A percentile compares a stretch with the other conserved stretches of the same genome.
Evolutionary conservation across 192 early-diverging fungal species (phyloP).

Genomic region (Rhizophagus sp.): DNA sequence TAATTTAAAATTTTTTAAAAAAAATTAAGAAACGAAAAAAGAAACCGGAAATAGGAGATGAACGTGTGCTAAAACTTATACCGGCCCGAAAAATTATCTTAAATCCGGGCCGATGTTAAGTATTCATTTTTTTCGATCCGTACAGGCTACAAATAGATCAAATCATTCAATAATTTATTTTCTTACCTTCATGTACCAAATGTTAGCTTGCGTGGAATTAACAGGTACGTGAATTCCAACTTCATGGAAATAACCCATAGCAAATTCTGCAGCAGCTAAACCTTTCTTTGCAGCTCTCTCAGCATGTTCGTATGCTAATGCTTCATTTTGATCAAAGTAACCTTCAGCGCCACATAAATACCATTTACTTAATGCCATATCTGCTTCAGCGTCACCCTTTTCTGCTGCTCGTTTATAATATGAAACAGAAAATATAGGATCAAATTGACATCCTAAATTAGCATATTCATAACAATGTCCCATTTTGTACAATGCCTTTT

Average conservation of each 20-base stretch:
- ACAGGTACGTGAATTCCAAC: conserved; percentile 66
- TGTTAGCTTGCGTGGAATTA: conserved; percentile 55
- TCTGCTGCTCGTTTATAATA: conserved; percentile 84
- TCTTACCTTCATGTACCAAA: conserved; percentile 51
- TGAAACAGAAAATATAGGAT: conserved; percentile 66
- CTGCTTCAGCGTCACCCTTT: conserved; percentile 73
- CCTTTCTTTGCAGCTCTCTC: conserved; percentile 77
- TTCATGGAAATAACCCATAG: conserved; percentile 90
- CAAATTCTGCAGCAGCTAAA: conserved; percentile 80
- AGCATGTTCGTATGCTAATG: conserved; percentile 81
- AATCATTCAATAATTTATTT: not conserved
- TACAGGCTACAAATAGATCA: not conserved
- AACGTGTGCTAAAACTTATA: too few species aligned
- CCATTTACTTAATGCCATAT: conserved; percentile 87
- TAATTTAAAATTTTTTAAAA: not conserved
- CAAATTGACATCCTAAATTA: conserved; percentile 63
- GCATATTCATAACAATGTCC: conserved; percentile 82
- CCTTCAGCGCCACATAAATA: conserved; percentile 79
- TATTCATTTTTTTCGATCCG: too few species aligned
- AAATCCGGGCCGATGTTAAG: too few species aligned
- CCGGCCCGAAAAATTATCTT: too few species aligned
- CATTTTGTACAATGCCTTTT: conserved; percentile 74
- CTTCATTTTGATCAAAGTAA: conserved; percentile 61
- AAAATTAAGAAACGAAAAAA: too few species aligned
- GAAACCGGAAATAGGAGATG: not conserved